A percentile compares a stretch with the other conserved stretches of the same genome.
Evolutionary conservation across 108 stramenopile genomes (phyloP).

Genomic region (Pseudonitzschia multiseries): DNA sequence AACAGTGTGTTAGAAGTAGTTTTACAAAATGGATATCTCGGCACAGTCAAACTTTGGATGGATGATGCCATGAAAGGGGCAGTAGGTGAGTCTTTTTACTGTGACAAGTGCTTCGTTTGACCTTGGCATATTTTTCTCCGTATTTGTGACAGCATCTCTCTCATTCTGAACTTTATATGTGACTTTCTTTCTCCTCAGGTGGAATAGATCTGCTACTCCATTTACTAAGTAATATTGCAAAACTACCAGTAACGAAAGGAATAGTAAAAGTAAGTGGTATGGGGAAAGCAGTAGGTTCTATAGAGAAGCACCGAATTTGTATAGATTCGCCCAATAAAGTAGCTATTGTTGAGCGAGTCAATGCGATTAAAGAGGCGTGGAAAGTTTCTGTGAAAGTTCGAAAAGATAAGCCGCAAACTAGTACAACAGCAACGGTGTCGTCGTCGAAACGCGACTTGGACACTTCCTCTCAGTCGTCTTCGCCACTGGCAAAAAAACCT

Average conservation of each 20-base stretch:
- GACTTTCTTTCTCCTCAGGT: slow-evolving; percentile 32
- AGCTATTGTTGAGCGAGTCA: slow-evolving; percentile 65
- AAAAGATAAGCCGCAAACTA: slow-evolving; percentile 35
- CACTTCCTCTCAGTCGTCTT: not conserved
- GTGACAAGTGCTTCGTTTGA: not conserved
- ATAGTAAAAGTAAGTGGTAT: slow-evolving; percentile 70
- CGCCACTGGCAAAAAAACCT: slow-evolving; percentile 29
- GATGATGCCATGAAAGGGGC: slow-evolving; percentile 69
- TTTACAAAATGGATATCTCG: slow-evolving; percentile 63
- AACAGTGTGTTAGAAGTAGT: slow-evolving; percentile 49
- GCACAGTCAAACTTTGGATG: slow-evolving; percentile 67
- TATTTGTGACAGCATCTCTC: not conserved
- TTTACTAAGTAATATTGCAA: slow-evolving; percentile 62
- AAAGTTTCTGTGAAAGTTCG: slow-evolving; percentile 76
- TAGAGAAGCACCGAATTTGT: slow-evolving; percentile 79
- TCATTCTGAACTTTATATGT: not conserved
- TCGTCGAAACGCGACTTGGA: slow-evolving; percentile 24
- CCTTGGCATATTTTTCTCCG: not conserved
- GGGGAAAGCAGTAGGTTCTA: slow-evolving; percentile 75
- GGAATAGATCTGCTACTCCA: slow-evolving; percentile 80
- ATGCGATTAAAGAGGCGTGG: slow-evolving; percentile 71
- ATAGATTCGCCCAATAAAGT: slow-evolving; percentile 66
- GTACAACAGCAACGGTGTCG: not conserved
- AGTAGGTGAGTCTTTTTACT: slow-evolving; percentile 39
- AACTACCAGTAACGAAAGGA: slow-evolving; percentile 81